Evolutionary conservation across 2,329 filamentous ascomycete species (phyloP), one percentile per base, ranked within the genome.

Genomic region (Aureobasidium sp.): DNA sequence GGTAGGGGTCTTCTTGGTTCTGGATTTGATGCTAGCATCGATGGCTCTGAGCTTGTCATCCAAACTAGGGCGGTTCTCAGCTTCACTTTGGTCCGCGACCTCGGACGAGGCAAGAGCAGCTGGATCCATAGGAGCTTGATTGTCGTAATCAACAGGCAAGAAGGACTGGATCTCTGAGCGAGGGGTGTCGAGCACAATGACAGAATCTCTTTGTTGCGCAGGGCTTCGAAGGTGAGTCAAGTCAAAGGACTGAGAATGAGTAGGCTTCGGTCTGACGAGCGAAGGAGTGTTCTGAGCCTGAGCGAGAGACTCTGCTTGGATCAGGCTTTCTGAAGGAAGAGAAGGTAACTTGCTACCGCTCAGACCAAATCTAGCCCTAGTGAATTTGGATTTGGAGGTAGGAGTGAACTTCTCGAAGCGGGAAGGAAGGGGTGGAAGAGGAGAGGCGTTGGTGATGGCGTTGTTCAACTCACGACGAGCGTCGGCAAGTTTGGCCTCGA

Each of bases 401-500:
- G 72, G 71, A 27, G 70, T 72, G 67, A 72, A 73, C n/a, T 69
- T 68, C 58, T 74, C 69, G 62, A 71, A 73, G 55, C 68, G 70
- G 48, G 67, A 67, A 25, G 71, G 71, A 34, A 77, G 54, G 15
- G 72, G 68, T 0, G 75, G 76, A 21, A 72, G 65, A 1, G 76
- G 73, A 6, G 73, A 73, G 7, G 73, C 69, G 41, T 80, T 76
- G 11, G 73, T 73, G 16, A 82, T 71, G 42, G 80, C 74, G 5
- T 79, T 73, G 36, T 77, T 74, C 29, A 86, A 76, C 69, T 86
- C 80, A 53, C 76, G 77, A 37, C 82, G 77, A 9, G 83, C 83
- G 39, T 77, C 76, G 16, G 81, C 74, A 34, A 86, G 76, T 68
- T 86, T 85, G 13, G 75, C 70, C 66, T 87, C 84, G 13, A 86